Conservation (phyloP, 1,139 yeast genomes). For the Lizanozyma gosingica region DNA sequence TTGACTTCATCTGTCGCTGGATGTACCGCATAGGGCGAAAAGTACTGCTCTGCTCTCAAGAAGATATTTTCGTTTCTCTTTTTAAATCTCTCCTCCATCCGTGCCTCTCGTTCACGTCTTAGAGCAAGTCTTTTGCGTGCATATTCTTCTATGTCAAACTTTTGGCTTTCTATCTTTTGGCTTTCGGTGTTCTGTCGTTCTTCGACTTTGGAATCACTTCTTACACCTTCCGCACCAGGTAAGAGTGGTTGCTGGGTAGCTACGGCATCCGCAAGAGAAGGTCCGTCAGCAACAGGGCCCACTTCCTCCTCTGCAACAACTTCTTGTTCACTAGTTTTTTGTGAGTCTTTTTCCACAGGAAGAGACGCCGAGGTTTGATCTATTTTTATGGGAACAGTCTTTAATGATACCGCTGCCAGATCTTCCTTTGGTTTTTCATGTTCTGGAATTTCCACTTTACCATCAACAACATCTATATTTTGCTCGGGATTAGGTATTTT, state of each 20-base stretch:
- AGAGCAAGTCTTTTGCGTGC: constrained; percentile 20
- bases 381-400: too few relatives aligned
- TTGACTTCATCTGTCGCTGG: constrained; percentile 17
- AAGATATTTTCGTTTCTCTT: constrained; percentile 23
- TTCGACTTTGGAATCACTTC: background rate
- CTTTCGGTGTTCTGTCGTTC: background rate
- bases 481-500: background rate
- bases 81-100: constrained; percentile 12
- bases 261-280: background rate
- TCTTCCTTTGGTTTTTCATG: constrained; percentile 9
- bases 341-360: too few relatives aligned
- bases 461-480: constrained; percentile 1
- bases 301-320: constrained; percentile 6
- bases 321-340: too few relatives aligned
- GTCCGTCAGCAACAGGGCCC: background rate
- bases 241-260: background rate
- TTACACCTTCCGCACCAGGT: background rate
- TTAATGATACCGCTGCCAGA: too few relatives aligned
- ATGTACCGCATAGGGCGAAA: constrained; percentile 29
- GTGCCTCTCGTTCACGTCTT: constrained; percentile 11
- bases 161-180: constrained; percentile 7
- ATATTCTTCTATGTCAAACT: constrained; percentile 31
- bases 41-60: constrained; percentile 30
- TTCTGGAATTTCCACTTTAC: background rate
- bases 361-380: too few relatives aligned